Base-by-base conservation (phyloP, 768 basidiomycete species). In the Russula sp. region DNA sequence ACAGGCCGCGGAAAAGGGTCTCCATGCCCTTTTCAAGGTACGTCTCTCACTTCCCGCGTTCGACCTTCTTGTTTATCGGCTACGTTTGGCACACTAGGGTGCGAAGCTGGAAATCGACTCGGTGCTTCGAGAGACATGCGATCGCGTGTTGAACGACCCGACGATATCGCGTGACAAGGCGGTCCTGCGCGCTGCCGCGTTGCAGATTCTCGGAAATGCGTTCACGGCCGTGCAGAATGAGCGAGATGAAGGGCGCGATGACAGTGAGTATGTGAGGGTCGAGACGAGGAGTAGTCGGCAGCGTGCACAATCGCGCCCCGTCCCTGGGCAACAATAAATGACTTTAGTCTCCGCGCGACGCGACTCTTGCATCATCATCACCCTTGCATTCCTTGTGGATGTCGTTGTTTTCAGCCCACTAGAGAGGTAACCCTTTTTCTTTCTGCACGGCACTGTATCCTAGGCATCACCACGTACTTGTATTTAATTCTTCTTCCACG, bases 31-130 rank as follows among this genome's bases (percentile, higher is more conserved):
- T 35, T 95, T 95, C 82, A 95, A 94, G 80, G 91, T 87, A 55
- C 51, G 70, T 54, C 32, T 61, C 59, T 27, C 52, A 58, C 45
- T 13, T 16, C 62, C 18, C 37, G 14, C 35, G 16, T 20, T 27
- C 3, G 27, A 31, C 52, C 20, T 59, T 27, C 32, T 9, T 27
- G 48, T 56, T 35, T 39, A 2, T 37, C 32, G 1, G n/a, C 40
- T 44, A 34, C 32, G 20, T 59, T 1, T 8, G 16, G 39, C 11
- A 18, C 47, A 45, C 69, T 6, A 93, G 90, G 93, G 93, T 5
- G 85, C 93, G 18, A 95, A 94, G 73, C 85, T 96, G 32, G 93
- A 96, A 72, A 82, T 95, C 58, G 92, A 96, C 71, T 91, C 91
- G 5, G 84, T 96, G 45, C 75, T 96, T 6, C 85, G 93, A 16